Evolutionary conservation across 495 filamentous ascomycete species (phyloP), one percentile per base, ranked within the genome.

Genomic region (Penicillium cosmopolitanum): DNA sequence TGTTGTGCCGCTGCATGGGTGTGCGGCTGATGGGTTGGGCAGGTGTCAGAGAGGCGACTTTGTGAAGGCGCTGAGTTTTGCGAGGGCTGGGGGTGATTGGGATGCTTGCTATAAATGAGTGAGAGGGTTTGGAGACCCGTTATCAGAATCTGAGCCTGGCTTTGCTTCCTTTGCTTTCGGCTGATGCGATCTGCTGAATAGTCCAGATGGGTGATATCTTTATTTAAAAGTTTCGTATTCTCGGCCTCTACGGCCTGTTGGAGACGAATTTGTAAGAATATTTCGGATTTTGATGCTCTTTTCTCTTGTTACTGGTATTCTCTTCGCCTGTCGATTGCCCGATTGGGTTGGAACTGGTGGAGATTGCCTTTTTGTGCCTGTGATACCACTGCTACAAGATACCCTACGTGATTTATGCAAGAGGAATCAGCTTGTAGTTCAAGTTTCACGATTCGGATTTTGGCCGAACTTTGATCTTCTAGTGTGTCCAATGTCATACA

Each of bases 11-110:
- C 62, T 95, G 67, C 76, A 83, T 61, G 84, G 78, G 18, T 96
- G 92, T 70, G 77, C 73, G 3, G 85, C 75, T 6, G 91, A 96
- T 77, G 54, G 65, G 54, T 62, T 85, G 43, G 92, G 91, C 2
- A 74, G 89, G 31, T 96, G 92, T 70, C 80, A 57, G 46, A 62
- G 91, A 50, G 72, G 72, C 57, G 77, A 73, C 15, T 96, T 91
- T 70, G 82, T 96, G 8, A 73, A 87, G 31, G 88, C 87, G 44
- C 74, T 95, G 67, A 80, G 73, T 25, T 96, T 93, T 78, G 89
- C 86, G 8, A 79, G 79, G 63, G 71, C 63, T 18, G 88, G 87
- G 4, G 92, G 92, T 6, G 71, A 82, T 18, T 96, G 92, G 92
- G 78, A 81, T 23, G 62, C 74, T 58, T 96, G 92, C 66, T 91